These are phyloP conservation scores for Penicillium paneum DNA, from an alignment of 2,329 filamentous ascomycete genomes.

Conservation along the genomic window DNA sequence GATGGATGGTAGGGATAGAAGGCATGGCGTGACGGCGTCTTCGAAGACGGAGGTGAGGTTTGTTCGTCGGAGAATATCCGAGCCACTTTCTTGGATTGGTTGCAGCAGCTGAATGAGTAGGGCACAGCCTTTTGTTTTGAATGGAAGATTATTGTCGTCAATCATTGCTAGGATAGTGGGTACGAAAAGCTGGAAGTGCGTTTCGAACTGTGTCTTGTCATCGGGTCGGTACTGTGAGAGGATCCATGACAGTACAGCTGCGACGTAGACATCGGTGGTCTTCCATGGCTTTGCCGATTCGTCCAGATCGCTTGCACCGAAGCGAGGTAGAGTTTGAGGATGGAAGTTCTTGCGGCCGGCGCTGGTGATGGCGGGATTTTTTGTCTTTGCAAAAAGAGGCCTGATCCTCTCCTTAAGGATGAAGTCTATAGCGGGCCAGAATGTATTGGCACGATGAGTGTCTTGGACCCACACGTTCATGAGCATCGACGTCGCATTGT, in stretches of 20 bases:
- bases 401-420: constrained; percentile 35
- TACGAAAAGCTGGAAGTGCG: constrained; percentile 45
- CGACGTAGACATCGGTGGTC: constrained; percentile 33
- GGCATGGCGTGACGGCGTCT: constrained; percentile 55
- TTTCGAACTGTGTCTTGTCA: constrained; percentile 35
- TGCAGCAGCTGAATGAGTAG: constrained; percentile 37
- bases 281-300: constrained; percentile 42
- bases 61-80: constrained; percentile 41
- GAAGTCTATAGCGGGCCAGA: constrained; percentile 20
- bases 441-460: background rate
- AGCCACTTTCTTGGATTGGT: constrained; percentile 35
- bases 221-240: constrained; percentile 35
- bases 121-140: constrained; percentile 40
- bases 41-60: constrained; percentile 47
- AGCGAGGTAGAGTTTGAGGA: constrained; percentile 35
- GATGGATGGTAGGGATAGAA: constrained; percentile 73
- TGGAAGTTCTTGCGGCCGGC: constrained; percentile 46
- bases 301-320: constrained; percentile 37
- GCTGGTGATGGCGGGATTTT: constrained; percentile 42
- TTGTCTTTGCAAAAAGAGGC: constrained; percentile 42
- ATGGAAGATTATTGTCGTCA: constrained; percentile 39
- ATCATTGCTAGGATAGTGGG: constrained; percentile 45
- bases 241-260: constrained; percentile 37
- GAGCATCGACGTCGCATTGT: constrained; percentile 7
- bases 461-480: constrained; percentile 1